Evolutionary conservation across 768 basidiomycete species (phyloP), one percentile per base, ranked within the genome.

Genomic region (Termitomyces eurrhizus): DNA sequence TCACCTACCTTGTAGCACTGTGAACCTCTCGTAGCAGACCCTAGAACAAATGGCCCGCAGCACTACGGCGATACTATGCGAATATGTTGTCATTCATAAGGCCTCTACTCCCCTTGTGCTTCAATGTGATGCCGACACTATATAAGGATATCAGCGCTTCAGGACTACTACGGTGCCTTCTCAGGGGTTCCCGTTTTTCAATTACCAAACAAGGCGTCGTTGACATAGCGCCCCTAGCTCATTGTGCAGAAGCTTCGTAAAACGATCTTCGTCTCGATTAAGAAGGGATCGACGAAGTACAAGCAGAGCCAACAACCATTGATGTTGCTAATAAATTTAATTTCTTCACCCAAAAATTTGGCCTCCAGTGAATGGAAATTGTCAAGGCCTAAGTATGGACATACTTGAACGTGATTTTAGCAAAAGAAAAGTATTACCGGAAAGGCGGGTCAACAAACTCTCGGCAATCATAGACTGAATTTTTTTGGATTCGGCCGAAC

Each of bases 391-490:
- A 29, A 3, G 29, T n/a, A 21, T 7, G 8, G 16, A 41, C 39
- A 18, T 7, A 21, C 14, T 33, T 21, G 13, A 52, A 53, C 37
- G 52, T 53, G 52, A 39, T 53, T 37, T 53, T 51, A 7, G 9
- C 3, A 26, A 46, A 13, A 7, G 9, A 6, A 26, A 46, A 13
- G 24, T 44, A 26, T 4, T 44, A 21, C 42, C 42, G 42, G 42
- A n/a, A 44, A 44, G n/a, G 45, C 51, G 51, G 37, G 42, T 44
- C 42, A 42, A 44, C 42, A 33, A n/a, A n/a, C 32, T 11, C 7
- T 39, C 55, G 55, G 55, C 55, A 36, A 56, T 56, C 55, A 46
- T 42, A 26, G 12, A 26, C 24, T 45, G 33, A 56, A 46, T 35
- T 56, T 56, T 56, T 26, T 8, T 18, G 18, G 18, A 41, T 14